Evolutionary conservation across 208 protist genomes (phyloP), one percentile per base, ranked within the genome.

Genomic region (Crithidia bombi): DNA sequence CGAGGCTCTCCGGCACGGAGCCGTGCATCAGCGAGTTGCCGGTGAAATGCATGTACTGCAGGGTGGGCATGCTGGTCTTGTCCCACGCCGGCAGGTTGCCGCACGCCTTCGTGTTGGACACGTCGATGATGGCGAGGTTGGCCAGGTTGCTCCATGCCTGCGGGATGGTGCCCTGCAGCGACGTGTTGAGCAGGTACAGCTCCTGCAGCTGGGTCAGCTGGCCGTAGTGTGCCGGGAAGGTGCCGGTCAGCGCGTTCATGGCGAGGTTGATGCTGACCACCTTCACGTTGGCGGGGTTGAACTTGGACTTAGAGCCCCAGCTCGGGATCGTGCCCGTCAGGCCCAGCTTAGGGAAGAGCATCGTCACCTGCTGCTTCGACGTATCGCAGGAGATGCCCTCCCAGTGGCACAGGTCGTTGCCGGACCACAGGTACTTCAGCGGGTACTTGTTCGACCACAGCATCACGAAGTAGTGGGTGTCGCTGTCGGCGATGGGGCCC

Each of bases 331-430:
- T 66, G 51, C 78, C 78, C 12, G 49, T 66, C 26, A 83, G 46
- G 30, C 78, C 78, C 14, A 73, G 12, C 43, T 36, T 56, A 38
- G 41, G 47, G 65, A 63, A 73, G 17, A 71, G 41, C 55, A 71
- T 64, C 23, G 65, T 64, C 54, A 71, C 65, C 39, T 54, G 64
- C 57, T 80, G 52, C 30, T 65, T 70, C 23, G 56, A 65, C 0
- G 54, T 78, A 43, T 71, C 65, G 64, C 80, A 85, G 21, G 72
- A 65, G 26, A 85, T 72, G 35, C 80, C 80, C 25, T 74, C 68
- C 67, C 77, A 85, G 23, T 69, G 54, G 63, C 80, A 85, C 28
- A 74, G 70, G 65, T 85, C 65, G 19, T 79, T 75, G 26, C 69
- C 69, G 30, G 63, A 56, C 80, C 80, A 85, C 26, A 85, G 63